These are phyloP conservation scores for Roridomyces roridus DNA, from an alignment of 768 basidiomycete genomes.

Conservation along the genomic window DNA sequence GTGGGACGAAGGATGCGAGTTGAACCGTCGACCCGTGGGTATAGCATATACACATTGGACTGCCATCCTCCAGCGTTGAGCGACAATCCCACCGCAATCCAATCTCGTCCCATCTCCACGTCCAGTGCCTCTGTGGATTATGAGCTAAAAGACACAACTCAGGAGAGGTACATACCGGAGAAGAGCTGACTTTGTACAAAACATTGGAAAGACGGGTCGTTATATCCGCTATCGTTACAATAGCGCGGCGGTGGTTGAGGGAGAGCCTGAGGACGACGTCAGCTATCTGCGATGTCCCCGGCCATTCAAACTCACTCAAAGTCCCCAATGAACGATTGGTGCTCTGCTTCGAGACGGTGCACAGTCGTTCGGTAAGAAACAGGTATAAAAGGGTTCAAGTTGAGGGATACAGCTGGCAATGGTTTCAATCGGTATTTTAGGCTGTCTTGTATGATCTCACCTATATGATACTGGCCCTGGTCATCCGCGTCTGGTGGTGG, in stretches of 20 bases:
- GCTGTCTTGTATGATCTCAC: too few relatives aligned
- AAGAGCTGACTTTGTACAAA: conserved; percentile 38
- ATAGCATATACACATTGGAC: conserved; percentile 52
- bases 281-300: too few relatives aligned
- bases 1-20: conserved; percentile 53
- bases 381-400: conserved; percentile 53
- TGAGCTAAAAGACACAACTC: neutral
- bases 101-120: conserved; percentile 44
- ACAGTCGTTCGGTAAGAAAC: conserved; percentile 50
- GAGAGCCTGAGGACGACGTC: conserved; percentile 37
- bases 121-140: conserved; percentile 42
- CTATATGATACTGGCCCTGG: conserved; percentile 41
- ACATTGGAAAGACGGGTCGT: conserved; percentile 47
- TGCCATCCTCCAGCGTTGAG: conserved; percentile 49
- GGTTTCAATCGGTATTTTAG: too few relatives aligned
- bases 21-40: conserved; percentile 35
- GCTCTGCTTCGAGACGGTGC: conserved; percentile 30
- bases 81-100: conserved; percentile 55
- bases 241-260: conserved; percentile 46
- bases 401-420: conserved; percentile 46
- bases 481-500: conserved; percentile 22
- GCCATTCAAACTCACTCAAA: conserved; percentile 37
- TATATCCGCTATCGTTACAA: conserved; percentile 46
- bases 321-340: conserved; percentile 40
- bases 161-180: conserved; percentile 31